Conservation (phyloP, 768 basidiomycete genomes). For the Leccinum rimulosum region DNA sequence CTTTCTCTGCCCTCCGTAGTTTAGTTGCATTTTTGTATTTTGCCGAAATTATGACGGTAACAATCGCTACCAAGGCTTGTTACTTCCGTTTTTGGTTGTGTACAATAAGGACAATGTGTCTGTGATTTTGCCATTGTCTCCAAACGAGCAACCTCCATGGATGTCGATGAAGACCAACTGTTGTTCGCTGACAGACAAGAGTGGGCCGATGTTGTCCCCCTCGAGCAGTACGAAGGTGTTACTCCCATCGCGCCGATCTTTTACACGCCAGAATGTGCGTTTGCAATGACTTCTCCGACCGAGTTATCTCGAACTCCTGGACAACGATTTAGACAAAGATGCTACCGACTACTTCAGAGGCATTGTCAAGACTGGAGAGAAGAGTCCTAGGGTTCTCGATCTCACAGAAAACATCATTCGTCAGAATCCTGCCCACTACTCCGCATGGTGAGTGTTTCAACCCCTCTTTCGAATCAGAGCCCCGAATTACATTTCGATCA, state of each 20-base stretch:
- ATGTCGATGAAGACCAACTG: slow-evolving; percentile 10
- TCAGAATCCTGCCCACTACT: slow-evolving; percentile 94
- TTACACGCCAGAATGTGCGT: slow-evolving; percentile 85
- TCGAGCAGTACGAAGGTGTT: slow-evolving; percentile 76
- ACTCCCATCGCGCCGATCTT: slow-evolving; percentile 89
- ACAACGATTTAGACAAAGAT: slow-evolving; percentile 68
- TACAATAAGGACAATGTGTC: not conserved
- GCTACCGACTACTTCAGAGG: slow-evolving; percentile 92
- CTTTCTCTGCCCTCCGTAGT: slow-evolving; percentile 15
- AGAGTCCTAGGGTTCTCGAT: slow-evolving; percentile 75
- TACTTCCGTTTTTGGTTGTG: not conserved
- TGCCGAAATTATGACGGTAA: slow-evolving; percentile 9
- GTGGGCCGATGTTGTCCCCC: slow-evolving; percentile 79
- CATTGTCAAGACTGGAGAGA: slow-evolving; percentile 73
- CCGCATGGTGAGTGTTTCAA: slow-evolving; percentile 72
- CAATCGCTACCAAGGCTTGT: not conserved
- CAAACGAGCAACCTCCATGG: slow-evolving; percentile 5
- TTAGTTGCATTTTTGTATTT: slow-evolving; percentile 22
- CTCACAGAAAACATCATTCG: slow-evolving; percentile 88
- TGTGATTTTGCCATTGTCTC: not conserved
- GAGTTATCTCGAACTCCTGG: slow-evolving; percentile 4
- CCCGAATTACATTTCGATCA: slow-evolving; percentile 30
- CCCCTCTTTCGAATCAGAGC: not conserved
- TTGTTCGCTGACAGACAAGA: slow-evolving; percentile 63
- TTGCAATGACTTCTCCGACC: slow-evolving; percentile 3